Evolutionary conservation across 768 basidiomycete species (phyloP).

Genomic region (Sporobolomyces phaffii): DNA sequence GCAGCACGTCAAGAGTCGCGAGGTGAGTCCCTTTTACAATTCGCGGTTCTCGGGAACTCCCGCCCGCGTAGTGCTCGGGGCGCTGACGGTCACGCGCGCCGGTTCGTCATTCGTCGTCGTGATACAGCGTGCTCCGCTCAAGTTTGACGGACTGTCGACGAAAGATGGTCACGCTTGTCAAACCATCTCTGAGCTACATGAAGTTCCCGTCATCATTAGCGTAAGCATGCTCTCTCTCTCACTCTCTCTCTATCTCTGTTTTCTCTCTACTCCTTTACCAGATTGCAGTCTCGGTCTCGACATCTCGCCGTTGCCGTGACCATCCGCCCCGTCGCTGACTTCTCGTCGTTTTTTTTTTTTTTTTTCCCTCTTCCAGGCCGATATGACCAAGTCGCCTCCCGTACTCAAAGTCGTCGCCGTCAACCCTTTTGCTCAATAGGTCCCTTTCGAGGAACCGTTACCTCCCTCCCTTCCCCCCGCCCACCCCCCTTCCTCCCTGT

Average conservation of each 20-base stretch:
- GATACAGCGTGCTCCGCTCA: slow-evolving; percentile 14
- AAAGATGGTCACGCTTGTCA: slow-evolving; percentile 28
- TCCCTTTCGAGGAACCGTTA: no score
- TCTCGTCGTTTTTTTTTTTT: background rate
- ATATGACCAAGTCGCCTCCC: slow-evolving; percentile 15
- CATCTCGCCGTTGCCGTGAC: no score
- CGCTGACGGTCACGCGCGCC: no score
- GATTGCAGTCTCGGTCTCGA: no score
- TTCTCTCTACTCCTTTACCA: background rate
- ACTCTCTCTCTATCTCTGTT: background rate
- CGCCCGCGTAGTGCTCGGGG: no score
- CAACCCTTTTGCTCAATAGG: slow-evolving; percentile 57
- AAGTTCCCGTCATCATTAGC: slow-evolving; percentile 24
- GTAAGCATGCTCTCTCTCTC: slow-evolving; percentile 8
- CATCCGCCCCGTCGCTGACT: no score
- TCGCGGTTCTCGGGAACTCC: background rate
- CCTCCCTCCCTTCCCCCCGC: background rate
- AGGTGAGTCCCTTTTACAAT: slow-evolving; percentile 52
- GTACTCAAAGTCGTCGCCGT: slow-evolving; percentile 96
- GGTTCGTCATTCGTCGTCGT: no score
- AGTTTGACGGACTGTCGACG: slow-evolving; percentile 7
- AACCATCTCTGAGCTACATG: slow-evolving; percentile 19
- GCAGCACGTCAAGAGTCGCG: slow-evolving; percentile 70
- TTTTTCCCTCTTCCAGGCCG: slow-evolving; percentile 11
- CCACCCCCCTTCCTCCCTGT: background rate